Evolutionary conservation across 306 rosid species (phyloP), one percentile per base, ranked within the genome.

Genomic region (Inga leiocalycina): DNA sequence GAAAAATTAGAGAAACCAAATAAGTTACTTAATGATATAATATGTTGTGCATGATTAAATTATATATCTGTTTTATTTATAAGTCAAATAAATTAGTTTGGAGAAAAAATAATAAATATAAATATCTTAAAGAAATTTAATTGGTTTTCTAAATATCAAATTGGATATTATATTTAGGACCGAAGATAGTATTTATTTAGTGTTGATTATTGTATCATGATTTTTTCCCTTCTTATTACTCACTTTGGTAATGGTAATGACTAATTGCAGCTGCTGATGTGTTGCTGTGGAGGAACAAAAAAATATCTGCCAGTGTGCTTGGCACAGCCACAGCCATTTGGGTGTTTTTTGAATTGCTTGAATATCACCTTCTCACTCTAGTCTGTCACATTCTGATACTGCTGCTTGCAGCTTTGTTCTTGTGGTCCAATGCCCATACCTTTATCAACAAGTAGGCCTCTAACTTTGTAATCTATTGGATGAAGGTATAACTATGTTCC

Each of bases 351-450:
- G 98, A 96, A 78, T 82, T 94, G 91, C 88, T 96, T 11, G 89
- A 96, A 75, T 96, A 94, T 75, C 94, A 96, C 74, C 85, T 96
- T 75, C 97, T 96, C 73, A 91, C 98, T 46, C 91, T 96, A 41
- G 82, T 92, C 67, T 87, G 92, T 81, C 95, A 94, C 85, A 78
- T 84, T 79, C 77, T 77, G 80, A 92, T 94, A 66, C 87, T 86
- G 2, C 54, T 85, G 19, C 93, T 96, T 54, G 97, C 97, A 10
- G 9, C 87, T 80, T 80, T 96, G 92, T 96, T 96, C 81, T 86
- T 96, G 85, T 96, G 94, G 93, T 92, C 99, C 84, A 96, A 90
- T 89, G 99, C 90, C 70, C 94, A 91, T 77, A 87, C 97, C 39
- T 89, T 92, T 59, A 83, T 96, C 86, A 74, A 96, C 89, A 96